Conservation (phyloP, 495 filamentous ascomycete genomes). For the Clavariopsis aquatica region DNA sequence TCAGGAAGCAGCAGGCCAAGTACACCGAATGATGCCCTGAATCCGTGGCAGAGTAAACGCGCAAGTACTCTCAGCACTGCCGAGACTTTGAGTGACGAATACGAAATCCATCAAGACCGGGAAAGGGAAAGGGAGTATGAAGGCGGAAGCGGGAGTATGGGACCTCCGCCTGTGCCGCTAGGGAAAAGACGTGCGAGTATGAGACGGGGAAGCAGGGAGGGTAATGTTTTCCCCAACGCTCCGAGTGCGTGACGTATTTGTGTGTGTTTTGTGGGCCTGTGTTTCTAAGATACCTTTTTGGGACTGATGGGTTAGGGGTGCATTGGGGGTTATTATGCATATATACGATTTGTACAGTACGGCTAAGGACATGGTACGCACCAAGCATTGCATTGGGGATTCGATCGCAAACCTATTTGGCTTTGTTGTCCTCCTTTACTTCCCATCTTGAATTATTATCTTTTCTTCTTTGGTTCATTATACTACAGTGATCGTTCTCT, state of each 20-base stretch:
- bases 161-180: conserved; percentile 4
- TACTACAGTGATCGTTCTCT: too few relatives aligned
- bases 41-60: conserved; percentile 29
- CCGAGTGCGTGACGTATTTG: conserved; percentile 16
- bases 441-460: too few relatives aligned
- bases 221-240: conserved; percentile 27
- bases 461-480: too few relatives aligned
- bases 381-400: too few relatives aligned
- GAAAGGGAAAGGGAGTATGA: conserved; percentile 2
- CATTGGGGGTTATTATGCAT: too few relatives aligned
- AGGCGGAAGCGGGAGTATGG: conserved; percentile 8
- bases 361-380: too few relatives aligned
- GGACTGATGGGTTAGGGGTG: too few relatives aligned
- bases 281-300: not conserved
- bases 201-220: conserved; percentile 1
- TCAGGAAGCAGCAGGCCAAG: conserved; percentile 20
- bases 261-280: not conserved
- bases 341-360: too few relatives aligned
- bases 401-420: too few relatives aligned
- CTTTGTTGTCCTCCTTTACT: too few relatives aligned
- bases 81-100: conserved; percentile 17
- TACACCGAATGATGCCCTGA: conserved; percentile 16
- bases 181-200: not conserved
- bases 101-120: conserved; percentile 11
- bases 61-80: conserved; percentile 25